phyloP scores from a whole-genome alignment of 768 basidiomycete genomes.

The Boletus speciosus region DNA sequence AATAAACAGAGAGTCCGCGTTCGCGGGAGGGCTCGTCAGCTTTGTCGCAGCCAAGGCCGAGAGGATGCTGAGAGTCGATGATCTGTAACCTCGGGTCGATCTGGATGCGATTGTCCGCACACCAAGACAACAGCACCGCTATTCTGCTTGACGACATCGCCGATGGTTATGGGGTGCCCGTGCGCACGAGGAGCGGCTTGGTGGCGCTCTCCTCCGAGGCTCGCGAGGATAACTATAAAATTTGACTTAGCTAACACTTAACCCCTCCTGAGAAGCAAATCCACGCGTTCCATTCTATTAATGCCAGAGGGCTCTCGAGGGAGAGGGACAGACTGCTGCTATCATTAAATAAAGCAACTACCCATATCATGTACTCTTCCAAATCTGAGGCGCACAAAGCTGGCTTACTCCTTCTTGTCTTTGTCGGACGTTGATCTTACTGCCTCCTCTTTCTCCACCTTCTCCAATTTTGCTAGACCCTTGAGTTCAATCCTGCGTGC shows the following conservation, averaged over 20 bases:
- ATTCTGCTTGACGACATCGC: constrained; percentile 21
- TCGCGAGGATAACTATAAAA: constrained; percentile 22
- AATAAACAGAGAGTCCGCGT: constrained; percentile 22
- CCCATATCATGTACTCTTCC: not conserved
- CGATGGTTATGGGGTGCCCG: not conserved
- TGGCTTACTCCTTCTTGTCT: constrained; percentile 29
- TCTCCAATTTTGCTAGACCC: constrained; percentile 38
- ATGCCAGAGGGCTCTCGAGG: not conserved
- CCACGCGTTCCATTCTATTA: constrained; percentile 1
- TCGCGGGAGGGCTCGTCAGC: constrained; percentile 9
- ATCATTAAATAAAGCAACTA: constrained; percentile 4
- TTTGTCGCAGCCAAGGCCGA: not conserved
- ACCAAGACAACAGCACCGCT: constrained; percentile 45
- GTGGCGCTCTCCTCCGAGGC: constrained; percentile 20
- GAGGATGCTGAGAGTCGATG: constrained; percentile 2
- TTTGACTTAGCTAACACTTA: constrained; percentile 21
- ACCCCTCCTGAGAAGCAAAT: not conserved
- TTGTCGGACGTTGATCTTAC: constrained; percentile 19
- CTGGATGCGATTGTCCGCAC: constrained; percentile 39
- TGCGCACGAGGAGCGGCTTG: not conserved
- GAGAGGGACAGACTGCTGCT: not conserved
- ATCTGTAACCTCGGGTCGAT: constrained; percentile 48
- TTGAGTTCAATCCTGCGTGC: constrained; percentile 58
- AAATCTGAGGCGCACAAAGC: constrained; percentile 3
- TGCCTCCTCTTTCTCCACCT: constrained; percentile 32